Base-by-base conservation (phyloP, 163 green algal genomes). In the Coccomyxa subellipsoidea region DNA sequence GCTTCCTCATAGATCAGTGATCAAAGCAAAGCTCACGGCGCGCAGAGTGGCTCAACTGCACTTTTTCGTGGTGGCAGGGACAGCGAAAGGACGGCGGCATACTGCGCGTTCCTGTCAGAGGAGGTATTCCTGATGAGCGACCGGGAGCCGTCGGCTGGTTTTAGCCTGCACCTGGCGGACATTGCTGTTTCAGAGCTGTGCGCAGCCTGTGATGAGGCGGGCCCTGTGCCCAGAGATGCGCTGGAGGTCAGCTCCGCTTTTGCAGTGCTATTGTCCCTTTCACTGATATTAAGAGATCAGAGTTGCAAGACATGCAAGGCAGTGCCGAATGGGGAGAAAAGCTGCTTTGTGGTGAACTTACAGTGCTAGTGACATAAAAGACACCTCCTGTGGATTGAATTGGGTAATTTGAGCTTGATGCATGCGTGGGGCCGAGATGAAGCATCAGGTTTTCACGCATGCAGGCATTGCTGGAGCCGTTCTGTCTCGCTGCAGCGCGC, bases 151-250 rank as follows among this genome's bases (percentile, higher is more conserved):
- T 87, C 90, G 2, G 80, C 83, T 4, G 94, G 94, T 7, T 37
- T 96, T 40, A 85, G 86, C 0, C 95, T 94, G 84, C 94, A 97
- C 82, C n/a, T 96, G 0, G 84, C 85, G 10, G 93, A 96, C 84
- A 47, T 96, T n/a, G 88, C 90, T 54, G 34, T 96, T 53, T 84
- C 86, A 0, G 94, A 96, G 88, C 86, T 96, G 69, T 77, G 10
- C 31, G 76, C 23, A 35, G 87, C 83, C 27, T 83, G 82, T 53
- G 35, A 76, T 18, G 82, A 79, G 47, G 78, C 34, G n/a, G 69
- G 18, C 25, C 79, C 76, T 37, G 78, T 31, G 7, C 54, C 54
- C 5, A 77, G 76, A 32, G 27, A 87, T 36, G 75, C 75, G 8
- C 37, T 79, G 18, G 12, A 59, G 38, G 37, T 79, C n/a, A n/a